These are phyloP conservation scores for Furcasterigmium furcatum DNA, from an alignment of 2,329 filamentous ascomycete species.

Conservation along the genomic window DNA sequence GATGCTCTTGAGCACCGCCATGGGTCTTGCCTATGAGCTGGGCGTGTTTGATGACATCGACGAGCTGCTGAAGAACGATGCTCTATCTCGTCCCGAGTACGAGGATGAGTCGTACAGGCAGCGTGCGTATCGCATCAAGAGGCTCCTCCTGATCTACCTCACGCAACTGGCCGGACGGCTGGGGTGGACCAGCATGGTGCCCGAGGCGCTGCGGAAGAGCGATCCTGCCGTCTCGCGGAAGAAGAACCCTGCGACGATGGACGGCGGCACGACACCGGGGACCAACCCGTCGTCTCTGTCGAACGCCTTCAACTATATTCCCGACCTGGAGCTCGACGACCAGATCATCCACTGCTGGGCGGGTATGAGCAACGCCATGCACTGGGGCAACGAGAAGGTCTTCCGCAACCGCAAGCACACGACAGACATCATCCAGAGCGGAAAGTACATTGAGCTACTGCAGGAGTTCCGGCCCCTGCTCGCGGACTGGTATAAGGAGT, in stretches of 20 bases:
- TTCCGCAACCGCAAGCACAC: conserved; percentile 88
- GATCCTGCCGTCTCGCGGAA: conserved; percentile 53
- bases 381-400: conserved; percentile 81
- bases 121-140: conserved; percentile 76
- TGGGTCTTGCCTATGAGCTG: conserved; percentile 87
- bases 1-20: conserved; percentile 92
- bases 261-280: conserved; percentile 51
- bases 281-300: conserved; percentile 55
- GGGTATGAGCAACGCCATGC: conserved; percentile 89
- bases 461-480: conserved; percentile 79
- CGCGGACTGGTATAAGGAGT: conserved; percentile 74
- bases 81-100: conserved; percentile 61
- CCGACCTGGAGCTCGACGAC: conserved; percentile 63
- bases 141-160: conserved; percentile 84
- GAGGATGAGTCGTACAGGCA: conserved; percentile 76
- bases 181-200: conserved; percentile 91
- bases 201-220: conserved; percentile 58
- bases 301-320: conserved; percentile 62
- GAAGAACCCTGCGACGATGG: conserved; percentile 38
- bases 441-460: conserved; percentile 77
- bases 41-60: conserved; percentile 93
- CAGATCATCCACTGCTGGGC: conserved; percentile 87
- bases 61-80: conserved; percentile 58
- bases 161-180: conserved; percentile 91
- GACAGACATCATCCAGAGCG: conserved; percentile 81